These are phyloP conservation scores for Chenopodium quinoa DNA, from an alignment of 148 eudicot species.

Conservation along the genomic window DNA sequence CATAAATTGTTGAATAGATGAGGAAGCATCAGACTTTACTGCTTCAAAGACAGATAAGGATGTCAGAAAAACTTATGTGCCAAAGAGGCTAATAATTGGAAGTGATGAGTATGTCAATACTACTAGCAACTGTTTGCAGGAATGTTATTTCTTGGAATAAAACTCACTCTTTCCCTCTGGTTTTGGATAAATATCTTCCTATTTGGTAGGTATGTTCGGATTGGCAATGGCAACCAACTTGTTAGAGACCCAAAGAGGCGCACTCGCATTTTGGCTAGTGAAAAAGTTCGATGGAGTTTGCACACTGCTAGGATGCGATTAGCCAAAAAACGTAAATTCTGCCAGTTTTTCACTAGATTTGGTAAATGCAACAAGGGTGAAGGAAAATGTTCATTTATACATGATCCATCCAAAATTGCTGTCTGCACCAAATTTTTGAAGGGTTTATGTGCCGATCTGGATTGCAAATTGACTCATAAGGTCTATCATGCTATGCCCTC, in stretches of 20 bases:
- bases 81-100: constrained; percentile 79
- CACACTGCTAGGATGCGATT: constrained; percentile 81
- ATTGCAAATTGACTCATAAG: constrained; percentile 95
- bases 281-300: constrained; percentile 95
- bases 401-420: constrained; percentile 75
- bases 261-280: constrained; percentile 85
- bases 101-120: constrained; percentile 73
- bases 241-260: constrained; percentile 93
- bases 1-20: constrained; percentile 44
- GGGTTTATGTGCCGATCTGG: constrained; percentile 68
- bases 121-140: constrained; percentile 9
- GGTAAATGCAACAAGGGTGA: constrained; percentile 92
- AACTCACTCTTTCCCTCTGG: constrained; percentile 8
- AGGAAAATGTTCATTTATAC: constrained; percentile 93
- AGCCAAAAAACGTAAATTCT: constrained; percentile 77
- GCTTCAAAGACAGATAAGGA: constrained; percentile 37
- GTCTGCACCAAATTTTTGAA: constrained; percentile 90
- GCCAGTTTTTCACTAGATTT: constrained; percentile 94
- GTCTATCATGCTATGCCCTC: constrained; percentile 38
- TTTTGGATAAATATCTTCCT: constrained; percentile 20
- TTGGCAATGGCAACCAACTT: constrained; percentile 91
- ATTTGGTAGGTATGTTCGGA: constrained; percentile 76
- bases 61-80: constrained; percentile 60
- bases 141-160: neutral
- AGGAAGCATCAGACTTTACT: constrained; percentile 42